Base-by-base conservation (phyloP, 805 yeast genomes). In the Lipomyces spencermartinsiae region DNA sequence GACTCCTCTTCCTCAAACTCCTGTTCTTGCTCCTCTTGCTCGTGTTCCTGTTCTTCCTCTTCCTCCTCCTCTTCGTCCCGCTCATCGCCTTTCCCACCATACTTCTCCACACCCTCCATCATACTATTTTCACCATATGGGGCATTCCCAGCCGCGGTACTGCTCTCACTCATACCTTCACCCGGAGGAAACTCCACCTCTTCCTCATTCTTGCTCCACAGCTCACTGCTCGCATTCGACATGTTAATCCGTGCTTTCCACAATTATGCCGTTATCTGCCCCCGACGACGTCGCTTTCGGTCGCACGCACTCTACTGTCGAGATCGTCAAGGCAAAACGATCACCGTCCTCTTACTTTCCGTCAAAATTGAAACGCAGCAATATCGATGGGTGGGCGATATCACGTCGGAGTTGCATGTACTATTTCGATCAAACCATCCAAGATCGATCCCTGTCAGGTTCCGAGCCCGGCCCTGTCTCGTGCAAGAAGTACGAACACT, bases 1-100 rank as follows among this genome's bases (percentile, higher is more conserved):
- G 71, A 68, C 33, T 67, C 71, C 57, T 63, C 73, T 33, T 71
- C 74, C 25, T 67, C 72, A 25, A 25, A 25, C 6, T 71, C 66
- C 37, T 66, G 71, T 25, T 64, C 73, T 12, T 65, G 69, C n/a
- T 65, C 72, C 58, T 62, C 71, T 37, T 68, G 70, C 14, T 49
- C 67, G 22, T 64, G 54, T 19, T 57, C 68, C 22, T 43, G 68
- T 25, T 39, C 63, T 43, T 64, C 64, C 12, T 43, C 60, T 33
- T 58, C 61, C 8, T 58, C 68, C 34, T 51, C 56, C 31, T 53
- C 57, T 6, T 31, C 62, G 33, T 59, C 58, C 54, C 46, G 46
- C 19, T 56, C 31, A 35, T 19, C 22, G 10, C 51, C 29, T 25
- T 34, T 16, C 46, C 43, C 59, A 46, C 14, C 61, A 10, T 51